phyloP scores from a whole-genome alignment of 192 early-diverging fungal genomes.

The Lobulomyces angularis region DNA sequence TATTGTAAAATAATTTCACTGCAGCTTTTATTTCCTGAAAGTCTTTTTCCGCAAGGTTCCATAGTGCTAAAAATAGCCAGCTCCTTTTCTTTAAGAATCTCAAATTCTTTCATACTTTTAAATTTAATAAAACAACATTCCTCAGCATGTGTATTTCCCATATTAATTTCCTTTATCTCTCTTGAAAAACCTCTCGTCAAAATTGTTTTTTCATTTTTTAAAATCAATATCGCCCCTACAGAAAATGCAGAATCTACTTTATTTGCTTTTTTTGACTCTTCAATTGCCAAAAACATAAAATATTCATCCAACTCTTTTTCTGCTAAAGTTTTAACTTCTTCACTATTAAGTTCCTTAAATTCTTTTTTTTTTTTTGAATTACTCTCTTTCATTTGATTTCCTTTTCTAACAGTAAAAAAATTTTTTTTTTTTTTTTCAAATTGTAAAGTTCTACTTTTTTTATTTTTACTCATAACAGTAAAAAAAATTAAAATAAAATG shows the following conservation, averaged over 20 bases:
- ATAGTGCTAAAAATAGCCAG: conserved; percentile 82
- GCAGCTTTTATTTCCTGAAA: conserved; percentile 66
- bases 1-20: conserved; percentile 60
- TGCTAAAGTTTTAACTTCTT: too few species aligned
- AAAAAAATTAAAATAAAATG: too few species aligned
- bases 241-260: conserved; percentile 78
- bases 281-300: conserved; percentile 74
- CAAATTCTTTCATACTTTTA: too few species aligned
- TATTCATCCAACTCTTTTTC: too few species aligned
- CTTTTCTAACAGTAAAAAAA: too few species aligned
- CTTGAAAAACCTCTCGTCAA: conserved; percentile 80
- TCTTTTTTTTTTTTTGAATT: too few species aligned
- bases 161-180: conserved; percentile 77
- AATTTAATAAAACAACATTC: too few species aligned
- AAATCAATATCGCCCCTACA: conserved; percentile 76
- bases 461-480: too few species aligned
- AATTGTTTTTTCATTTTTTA: conserved; percentile 24
- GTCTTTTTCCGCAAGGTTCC: conserved; percentile 78
- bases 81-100: conserved; percentile 47
- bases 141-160: conserved; percentile 97
- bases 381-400: too few species aligned
- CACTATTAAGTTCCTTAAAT: too few species aligned
- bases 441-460: too few species aligned
- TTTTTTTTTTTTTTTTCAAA: too few species aligned
- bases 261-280: conserved; percentile 61